Percentiles rank a stretch among this genome's conserved stretches.
Evolutionary conservation across 805 yeast genomes (phyloP).

Genomic region (Kodamaea neixiangensis): DNA sequence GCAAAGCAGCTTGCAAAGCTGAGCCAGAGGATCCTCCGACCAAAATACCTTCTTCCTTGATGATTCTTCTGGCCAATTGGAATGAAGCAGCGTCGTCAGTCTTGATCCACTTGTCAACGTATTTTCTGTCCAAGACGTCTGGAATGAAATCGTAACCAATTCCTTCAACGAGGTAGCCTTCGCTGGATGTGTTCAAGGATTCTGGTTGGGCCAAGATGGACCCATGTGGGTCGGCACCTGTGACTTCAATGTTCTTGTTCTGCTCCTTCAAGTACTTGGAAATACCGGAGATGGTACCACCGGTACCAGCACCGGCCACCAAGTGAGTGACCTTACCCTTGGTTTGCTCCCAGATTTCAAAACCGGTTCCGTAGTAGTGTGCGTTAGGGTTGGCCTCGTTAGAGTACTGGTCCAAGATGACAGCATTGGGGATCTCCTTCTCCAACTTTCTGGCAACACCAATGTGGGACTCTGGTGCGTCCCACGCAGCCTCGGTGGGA

Average conservation of each 20-base stretch:
- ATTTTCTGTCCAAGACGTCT: slow-evolving; percentile 66
- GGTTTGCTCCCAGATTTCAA: slow-evolving; percentile 82
- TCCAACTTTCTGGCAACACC: slow-evolving; percentile 83
- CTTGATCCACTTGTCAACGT: slow-evolving; percentile 80
- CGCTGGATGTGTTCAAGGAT: slow-evolving; percentile 58
- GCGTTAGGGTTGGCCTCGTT: slow-evolving; percentile 81
- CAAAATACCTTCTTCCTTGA: slow-evolving; percentile 80
- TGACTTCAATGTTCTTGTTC: slow-evolving; percentile 58
- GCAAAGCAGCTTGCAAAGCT: slow-evolving; percentile 76
- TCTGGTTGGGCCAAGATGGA: slow-evolving; percentile 84
- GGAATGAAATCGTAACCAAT: slow-evolving; percentile 90
- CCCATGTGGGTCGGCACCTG: slow-evolving; percentile 87
- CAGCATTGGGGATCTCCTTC: slow-evolving; percentile 81
- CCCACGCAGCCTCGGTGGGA: slow-evolving; percentile 93
- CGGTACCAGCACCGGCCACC: slow-evolving; percentile 93
- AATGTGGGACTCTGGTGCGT: slow-evolving; percentile 86
- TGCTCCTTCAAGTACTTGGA: slow-evolving; percentile 74
- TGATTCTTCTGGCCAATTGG: slow-evolving; percentile 76
- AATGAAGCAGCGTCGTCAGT: slow-evolving; percentile 83
- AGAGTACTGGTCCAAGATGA: slow-evolving; percentile 80
- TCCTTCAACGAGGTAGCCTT: slow-evolving; percentile 80
- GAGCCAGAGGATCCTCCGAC: slow-evolving; percentile 91
- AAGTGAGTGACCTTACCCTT: slow-evolving; percentile 68
- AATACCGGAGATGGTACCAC: slow-evolving; percentile 96
- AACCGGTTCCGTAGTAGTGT: slow-evolving; percentile 82